Conservation (phyloP, 2,329 filamentous ascomycete genomes). For the Aspergillus fumigatus region DNA sequence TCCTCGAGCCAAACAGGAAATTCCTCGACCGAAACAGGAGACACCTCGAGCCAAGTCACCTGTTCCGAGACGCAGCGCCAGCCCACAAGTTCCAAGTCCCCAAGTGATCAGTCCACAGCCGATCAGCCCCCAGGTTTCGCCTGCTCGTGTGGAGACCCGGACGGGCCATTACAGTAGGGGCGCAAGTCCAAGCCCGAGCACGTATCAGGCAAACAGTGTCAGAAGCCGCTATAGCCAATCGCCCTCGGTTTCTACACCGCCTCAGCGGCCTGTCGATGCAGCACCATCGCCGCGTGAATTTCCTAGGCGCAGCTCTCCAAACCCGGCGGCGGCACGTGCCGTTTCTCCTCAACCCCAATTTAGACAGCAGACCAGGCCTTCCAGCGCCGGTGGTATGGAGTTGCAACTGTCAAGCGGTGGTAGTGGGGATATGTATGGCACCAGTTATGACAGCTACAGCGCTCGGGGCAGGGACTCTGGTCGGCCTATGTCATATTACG, state of each 20-base stretch:
- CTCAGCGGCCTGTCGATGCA: conserved; percentile 31
- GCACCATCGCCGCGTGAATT: conserved; percentile 6
- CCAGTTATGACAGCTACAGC: conserved; percentile 28
- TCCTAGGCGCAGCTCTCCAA: conserved; percentile 1
- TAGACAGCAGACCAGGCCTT: conserved; percentile 46
- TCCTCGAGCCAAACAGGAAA: conserved; percentile 59
- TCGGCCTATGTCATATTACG: conserved; percentile 47
- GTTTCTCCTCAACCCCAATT: conserved; percentile 47
- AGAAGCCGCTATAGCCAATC: conserved; percentile 38
- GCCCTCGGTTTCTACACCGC: conserved; percentile 27
- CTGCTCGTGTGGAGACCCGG: conserved; percentile 26
- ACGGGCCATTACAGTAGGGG: conserved; percentile 42
- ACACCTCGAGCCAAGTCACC: conserved; percentile 52
- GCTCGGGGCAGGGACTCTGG: conserved; percentile 38
- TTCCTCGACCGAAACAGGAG: conserved; percentile 65
- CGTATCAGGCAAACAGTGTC: conserved; percentile 42
- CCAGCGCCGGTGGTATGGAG: conserved; percentile 56
- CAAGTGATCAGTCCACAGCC: not conserved
- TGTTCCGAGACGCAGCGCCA: conserved; percentile 2
- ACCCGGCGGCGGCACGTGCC: conserved; percentile 4
- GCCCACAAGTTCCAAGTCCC: conserved; percentile 28
- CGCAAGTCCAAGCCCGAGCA: conserved; percentile 40
- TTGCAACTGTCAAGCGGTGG: conserved; percentile 58
- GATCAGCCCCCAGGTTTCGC: conserved; percentile 25
- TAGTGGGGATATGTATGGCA: conserved; percentile 53